phyloP scores from a whole-genome alignment of 257 asterid genomes.

The Solanum tarijense region DNA sequence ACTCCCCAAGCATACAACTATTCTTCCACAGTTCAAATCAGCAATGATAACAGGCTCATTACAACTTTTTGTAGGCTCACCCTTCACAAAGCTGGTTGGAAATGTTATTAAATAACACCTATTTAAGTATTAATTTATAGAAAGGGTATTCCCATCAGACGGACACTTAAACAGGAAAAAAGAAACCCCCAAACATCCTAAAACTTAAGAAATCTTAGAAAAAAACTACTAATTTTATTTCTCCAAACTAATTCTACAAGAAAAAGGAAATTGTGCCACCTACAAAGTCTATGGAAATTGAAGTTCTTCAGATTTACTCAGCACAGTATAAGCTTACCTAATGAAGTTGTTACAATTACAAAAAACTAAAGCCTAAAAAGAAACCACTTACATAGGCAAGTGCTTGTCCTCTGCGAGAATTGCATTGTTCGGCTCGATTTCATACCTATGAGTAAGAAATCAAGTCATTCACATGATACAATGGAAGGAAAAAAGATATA shows the following conservation, averaged over 20 bases:
- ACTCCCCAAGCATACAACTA: not conserved
- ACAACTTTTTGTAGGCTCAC: not conserved
- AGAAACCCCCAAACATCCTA: not conserved
- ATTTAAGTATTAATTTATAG: not conserved
- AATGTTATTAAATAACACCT: not conserved
- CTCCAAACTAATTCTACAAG: not conserved
- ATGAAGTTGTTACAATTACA: not conserved
- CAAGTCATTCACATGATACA: not conserved
- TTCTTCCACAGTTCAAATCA: not conserved
- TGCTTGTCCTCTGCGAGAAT: constrained; percentile 97
- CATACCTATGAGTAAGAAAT: constrained; percentile 37
- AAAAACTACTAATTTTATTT: not conserved
- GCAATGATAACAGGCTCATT: not conserved
- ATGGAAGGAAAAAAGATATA: not conserved
- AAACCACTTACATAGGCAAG: constrained; percentile 62
- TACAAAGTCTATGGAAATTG: not conserved
- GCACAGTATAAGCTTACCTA: not conserved
- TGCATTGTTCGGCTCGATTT: constrained; percentile 64
- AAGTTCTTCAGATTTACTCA: not conserved
- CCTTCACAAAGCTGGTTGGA: not conserved
- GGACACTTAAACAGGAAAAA: not conserved
- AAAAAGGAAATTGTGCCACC: not conserved
- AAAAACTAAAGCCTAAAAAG: not conserved
- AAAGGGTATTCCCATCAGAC: not conserved
- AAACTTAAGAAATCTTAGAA: not conserved